These are phyloP conservation scores for Iodosphaeria phyllophila DNA, from an alignment of 2,329 filamentous ascomycete species.

Conservation along the genomic window DNA sequence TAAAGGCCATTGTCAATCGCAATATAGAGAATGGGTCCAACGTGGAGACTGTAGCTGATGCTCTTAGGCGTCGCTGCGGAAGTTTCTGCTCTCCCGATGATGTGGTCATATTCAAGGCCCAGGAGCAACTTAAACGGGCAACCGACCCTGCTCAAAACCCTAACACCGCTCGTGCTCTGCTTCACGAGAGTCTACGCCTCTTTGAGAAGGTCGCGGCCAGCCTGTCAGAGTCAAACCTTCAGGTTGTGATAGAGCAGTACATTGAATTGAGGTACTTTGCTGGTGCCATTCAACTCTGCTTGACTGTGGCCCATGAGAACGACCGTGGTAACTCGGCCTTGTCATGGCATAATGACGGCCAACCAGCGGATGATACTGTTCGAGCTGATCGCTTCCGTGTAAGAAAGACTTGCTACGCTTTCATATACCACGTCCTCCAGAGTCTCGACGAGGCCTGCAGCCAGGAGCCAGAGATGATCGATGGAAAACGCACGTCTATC, in stretches of 20 bases:
- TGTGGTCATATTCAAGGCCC: slow-evolving; percentile 95
- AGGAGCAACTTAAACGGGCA: slow-evolving; percentile 82
- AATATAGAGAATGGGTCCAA: slow-evolving; percentile 96
- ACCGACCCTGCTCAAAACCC: slow-evolving; percentile 59
- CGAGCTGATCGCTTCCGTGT: slow-evolving; percentile 48
- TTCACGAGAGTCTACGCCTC: slow-evolving; percentile 76
- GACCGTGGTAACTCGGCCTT: slow-evolving; percentile 77
- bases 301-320: slow-evolving; percentile 65
- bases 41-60: slow-evolving; percentile 91
- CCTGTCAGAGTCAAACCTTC: slow-evolving; percentile 63
- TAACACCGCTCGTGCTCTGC: slow-evolving; percentile 56
- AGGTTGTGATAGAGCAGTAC: slow-evolving; percentile 63
- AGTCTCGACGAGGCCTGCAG: slow-evolving; percentile 56
- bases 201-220: slow-evolving; percentile 80
- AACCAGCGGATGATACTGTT: slow-evolving; percentile 50
- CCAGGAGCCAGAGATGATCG: slow-evolving; percentile 51
- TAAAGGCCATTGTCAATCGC: slow-evolving; percentile 94
- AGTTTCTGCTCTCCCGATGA: slow-evolving; percentile 97
- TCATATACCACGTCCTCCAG: slow-evolving; percentile 69
- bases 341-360: slow-evolving; percentile 73
- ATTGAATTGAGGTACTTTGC: slow-evolving; percentile 75
- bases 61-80: slow-evolving; percentile 77
- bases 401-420: slow-evolving; percentile 63
- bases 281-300: slow-evolving; percentile 72
- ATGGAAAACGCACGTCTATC: slow-evolving; percentile 59